Percentiles rank a stretch among this genome's conserved stretches.
phyloP scores from a whole-genome alignment of 2,329 filamentous ascomycete genomes.

The Alternaria novae-zelandiae region DNA sequence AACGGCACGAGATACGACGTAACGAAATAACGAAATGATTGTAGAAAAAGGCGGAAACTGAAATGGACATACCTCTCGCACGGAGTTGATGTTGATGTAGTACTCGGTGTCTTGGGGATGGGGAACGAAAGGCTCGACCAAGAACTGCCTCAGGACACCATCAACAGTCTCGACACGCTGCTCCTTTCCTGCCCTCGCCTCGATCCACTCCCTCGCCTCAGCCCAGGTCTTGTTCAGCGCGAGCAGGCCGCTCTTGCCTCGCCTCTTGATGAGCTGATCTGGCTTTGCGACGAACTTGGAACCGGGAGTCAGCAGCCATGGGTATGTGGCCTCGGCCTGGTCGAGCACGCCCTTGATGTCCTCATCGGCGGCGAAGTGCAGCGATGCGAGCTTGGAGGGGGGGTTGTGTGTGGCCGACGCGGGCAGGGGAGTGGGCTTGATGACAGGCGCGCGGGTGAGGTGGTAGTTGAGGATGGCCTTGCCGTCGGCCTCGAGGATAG shows the following conservation, averaged over 20 bases:
- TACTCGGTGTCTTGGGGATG: constrained; percentile 96
- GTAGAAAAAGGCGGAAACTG: constrained; percentile 25
- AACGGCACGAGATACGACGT: constrained; percentile 6
- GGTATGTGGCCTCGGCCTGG: constrained; percentile 95
- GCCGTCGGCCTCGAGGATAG: constrained; percentile 98
- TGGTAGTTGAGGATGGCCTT: constrained; percentile 99
- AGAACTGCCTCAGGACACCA: constrained; percentile 89
- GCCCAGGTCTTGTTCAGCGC: constrained; percentile 97
- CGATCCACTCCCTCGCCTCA: constrained; percentile 93
- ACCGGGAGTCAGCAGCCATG: constrained; percentile 84
- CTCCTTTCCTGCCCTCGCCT: constrained; percentile 86
- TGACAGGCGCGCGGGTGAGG: constrained; percentile 94
- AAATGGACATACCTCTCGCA: constrained; percentile 85
- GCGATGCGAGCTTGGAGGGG: constrained; percentile 84
- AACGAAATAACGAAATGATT: background rate
- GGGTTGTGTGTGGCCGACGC: constrained; percentile 86
- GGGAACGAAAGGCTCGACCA: constrained; percentile 98
- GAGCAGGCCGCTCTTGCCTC: constrained; percentile 97
- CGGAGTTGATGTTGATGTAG: constrained; percentile 99
- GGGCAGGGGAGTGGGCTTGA: constrained; percentile 96
- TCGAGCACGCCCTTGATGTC: constrained; percentile 84
- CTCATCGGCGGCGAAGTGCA: constrained; percentile 91
- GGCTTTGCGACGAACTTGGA: constrained; percentile 98
- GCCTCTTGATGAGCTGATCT: constrained; percentile 99
- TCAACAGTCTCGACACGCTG: constrained; percentile 92